Evolutionary conservation across 1,284 basidiomycete species (phyloP), one percentile per base, ranked within the genome.

Genomic region (Nidula niveotomentosa): DNA sequence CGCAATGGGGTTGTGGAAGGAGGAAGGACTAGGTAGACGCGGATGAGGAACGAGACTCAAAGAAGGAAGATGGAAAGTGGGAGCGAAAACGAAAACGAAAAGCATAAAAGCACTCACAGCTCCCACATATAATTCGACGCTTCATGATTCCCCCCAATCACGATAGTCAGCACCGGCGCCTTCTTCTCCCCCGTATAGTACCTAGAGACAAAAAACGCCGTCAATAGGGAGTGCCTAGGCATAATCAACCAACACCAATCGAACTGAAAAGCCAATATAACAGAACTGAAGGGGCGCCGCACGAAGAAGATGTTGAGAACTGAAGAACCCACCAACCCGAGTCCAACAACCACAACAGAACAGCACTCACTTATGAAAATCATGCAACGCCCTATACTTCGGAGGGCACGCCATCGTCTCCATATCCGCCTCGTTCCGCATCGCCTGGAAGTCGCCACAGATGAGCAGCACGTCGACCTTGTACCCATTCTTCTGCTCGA

Each of bases 71-170:
- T 30, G 30, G 30, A 30, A 30, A 30, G 30, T 5, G 30, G 30
- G 30, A 30, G 30, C 30, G 23, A 23, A 23, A 23, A 23, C 2
- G 4, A 30, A 30, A 30, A 30, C 2, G 5, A 30, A 30, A 30
- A 5, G 30, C 30, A 1, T 30, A 30, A 30, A 30, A 30, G 30
- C 30, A 30, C 91, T 73, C 65, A 95, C 89, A 98, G 75, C 69
- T 99, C 97, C 90, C 93, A 96, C 76, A 99, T 83, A 69, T 98
- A 98, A 66, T 95, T 97, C 53, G 93, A 96, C 3, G 94, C 94
- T 73, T 99, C 96, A 69, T 99, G 96, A 68, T 99, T 99, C 5
- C 97, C 97, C 17, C 97, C 97, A 64, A 99, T 97, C 51, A 98
- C 87, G 35, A 99, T 78, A 0, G 97, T 99, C 64, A 98, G 74